Evolutionary conservation across 2,329 filamentous ascomycete species (phyloP).

Genomic region (Hymenoscyphus fraxineus): DNA sequence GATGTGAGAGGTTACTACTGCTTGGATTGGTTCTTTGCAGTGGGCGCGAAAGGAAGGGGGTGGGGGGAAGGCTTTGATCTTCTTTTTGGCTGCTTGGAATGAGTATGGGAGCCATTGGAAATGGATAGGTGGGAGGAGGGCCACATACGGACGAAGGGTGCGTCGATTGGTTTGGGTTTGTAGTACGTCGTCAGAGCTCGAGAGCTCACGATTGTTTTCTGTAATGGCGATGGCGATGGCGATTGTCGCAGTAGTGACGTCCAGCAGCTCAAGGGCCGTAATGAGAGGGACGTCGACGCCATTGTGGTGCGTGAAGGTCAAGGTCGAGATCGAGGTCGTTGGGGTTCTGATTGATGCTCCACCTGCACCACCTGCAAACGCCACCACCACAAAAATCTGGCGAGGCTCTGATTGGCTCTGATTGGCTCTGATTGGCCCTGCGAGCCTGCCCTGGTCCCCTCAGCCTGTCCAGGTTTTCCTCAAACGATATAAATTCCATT

Average conservation of each 20-base stretch:
- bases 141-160: constrained; percentile 14
- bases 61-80: constrained; percentile 50
- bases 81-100: constrained; percentile 37
- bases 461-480: not conserved
- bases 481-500: no score
- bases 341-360: no score
- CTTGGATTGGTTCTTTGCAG: constrained; percentile 64
- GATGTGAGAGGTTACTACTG: constrained; percentile 67
- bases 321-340: constrained; percentile 7
- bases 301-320: constrained; percentile 25
- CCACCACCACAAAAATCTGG: constrained; percentile 19
- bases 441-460: not conserved
- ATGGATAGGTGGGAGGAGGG: not conserved
- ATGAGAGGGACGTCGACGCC: constrained; percentile 35
- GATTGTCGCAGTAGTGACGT: constrained; percentile 60
- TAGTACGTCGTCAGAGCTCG: constrained; percentile 45
- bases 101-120: constrained; percentile 10
- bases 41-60: constrained; percentile 51
- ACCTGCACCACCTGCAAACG: no score
- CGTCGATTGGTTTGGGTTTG: constrained; percentile 38
- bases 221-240: constrained; percentile 39
- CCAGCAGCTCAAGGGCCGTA: constrained; percentile 68
- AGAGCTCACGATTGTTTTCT: constrained; percentile 43
- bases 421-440: no score
- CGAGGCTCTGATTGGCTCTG: constrained; percentile 21